phyloP scores from a whole-genome alignment of 805 yeast genomes.

The Metschnikowia corniflorae region DNA sequence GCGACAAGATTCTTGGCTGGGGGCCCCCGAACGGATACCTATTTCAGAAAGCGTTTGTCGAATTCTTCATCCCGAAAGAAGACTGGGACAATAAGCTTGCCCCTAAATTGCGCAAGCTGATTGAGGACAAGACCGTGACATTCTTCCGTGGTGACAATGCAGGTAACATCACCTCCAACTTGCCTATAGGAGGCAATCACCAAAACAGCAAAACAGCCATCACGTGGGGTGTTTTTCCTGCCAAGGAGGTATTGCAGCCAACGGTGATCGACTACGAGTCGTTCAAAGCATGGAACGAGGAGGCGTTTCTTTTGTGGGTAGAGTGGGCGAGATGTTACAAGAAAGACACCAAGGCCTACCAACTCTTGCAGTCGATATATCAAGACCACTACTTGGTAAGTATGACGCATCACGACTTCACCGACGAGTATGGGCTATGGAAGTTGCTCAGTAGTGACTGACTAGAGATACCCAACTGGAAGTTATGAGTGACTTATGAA shows the following conservation, averaged over 20 bases:
- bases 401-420: slow-evolving; percentile 80
- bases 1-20: slow-evolving; percentile 95
- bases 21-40: slow-evolving; percentile 88
- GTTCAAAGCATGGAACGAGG: slow-evolving; percentile 94
- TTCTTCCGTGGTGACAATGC: slow-evolving; percentile 70
- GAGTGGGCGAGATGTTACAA: slow-evolving; percentile 89
- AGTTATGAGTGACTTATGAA: slow-evolving; percentile 6
- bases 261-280: slow-evolving; percentile 91
- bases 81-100: slow-evolving; percentile 61
- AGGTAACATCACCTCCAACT: slow-evolving; percentile 59
- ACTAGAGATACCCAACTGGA: slow-evolving; percentile 17
- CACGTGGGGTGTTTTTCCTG: slow-evolving; percentile 97
- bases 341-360: slow-evolving; percentile 49
- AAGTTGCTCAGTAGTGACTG: slow-evolving; percentile 44
- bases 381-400: slow-evolving; percentile 74
- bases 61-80: slow-evolving; percentile 66
- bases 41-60: slow-evolving; percentile 91
- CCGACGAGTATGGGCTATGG: slow-evolving; percentile 75
- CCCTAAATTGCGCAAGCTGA: slow-evolving; percentile 42
- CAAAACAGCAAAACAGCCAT: slow-evolving; percentile 66
- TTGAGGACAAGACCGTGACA: slow-evolving; percentile 50
- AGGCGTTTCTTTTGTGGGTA: slow-evolving; percentile 84
- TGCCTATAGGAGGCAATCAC: slow-evolving; percentile 35
- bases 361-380: slow-evolving; percentile 58
- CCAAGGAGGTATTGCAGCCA: slow-evolving; percentile 84